Base-by-base conservation (phyloP, 768 basidiomycete genomes). In the Cantharellus anzutake region DNA sequence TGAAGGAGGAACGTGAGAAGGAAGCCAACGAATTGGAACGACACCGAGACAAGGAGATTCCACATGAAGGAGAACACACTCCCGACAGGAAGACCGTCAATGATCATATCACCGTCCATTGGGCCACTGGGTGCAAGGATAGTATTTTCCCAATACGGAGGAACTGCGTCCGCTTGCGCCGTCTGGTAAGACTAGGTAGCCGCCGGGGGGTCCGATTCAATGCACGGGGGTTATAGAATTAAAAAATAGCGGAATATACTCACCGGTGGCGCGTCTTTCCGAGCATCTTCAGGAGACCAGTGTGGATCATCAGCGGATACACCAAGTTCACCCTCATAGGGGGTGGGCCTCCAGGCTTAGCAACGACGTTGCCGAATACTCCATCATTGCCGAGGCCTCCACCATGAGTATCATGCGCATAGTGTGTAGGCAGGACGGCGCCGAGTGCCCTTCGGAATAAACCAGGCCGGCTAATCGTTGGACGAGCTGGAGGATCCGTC, bases 1-100 rank as follows among this genome's bases (percentile, higher is more conserved):
- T 72, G 85, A 2, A 98, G 81, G 65, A 97, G 82, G 71, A 91
- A 96, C 0, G 93, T 96, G 72, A 99, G 78, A 61, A 86, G 71
- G 76, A 87, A 91, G 57, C 89, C 93, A 66, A 94, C 78, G 70
- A 97, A 93, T 72, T 97, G 92, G 83, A 99, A 98, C 73, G 92
- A 90, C 73, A 86, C 86, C 4, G 90, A 93, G 60, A 89, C 82
- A 73, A 92, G 78, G 59, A 84, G 69, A 70, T 88, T 90, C 72
- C 80, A 74, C 63, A 80, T 66, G 71, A 91, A 93, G n/a, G 81
- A 69, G 70, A 94, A 93, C 40, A 92, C 66, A 5, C 84, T 82
- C 57, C 92, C 92, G 0, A 88, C 80, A 0, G 92, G 90, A 48
- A 98, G 81, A 60, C 92, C 85, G 61, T 94, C 93, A 64, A 99